Evolutionary conservation across 2,329 filamentous ascomycete species (phyloP).

Genomic region (Coniella lustricola): DNA sequence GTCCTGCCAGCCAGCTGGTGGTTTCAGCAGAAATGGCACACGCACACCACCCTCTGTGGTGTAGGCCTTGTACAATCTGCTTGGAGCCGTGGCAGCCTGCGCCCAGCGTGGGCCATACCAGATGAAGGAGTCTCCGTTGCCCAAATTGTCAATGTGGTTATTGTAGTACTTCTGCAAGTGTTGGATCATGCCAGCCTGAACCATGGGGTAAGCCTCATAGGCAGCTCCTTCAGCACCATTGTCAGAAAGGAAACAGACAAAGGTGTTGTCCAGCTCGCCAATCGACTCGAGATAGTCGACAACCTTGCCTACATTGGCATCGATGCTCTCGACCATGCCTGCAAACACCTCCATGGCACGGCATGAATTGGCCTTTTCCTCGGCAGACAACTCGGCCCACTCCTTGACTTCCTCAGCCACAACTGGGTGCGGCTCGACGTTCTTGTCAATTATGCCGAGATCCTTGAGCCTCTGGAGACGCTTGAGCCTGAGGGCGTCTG

Average conservation of each 20-base stretch:
- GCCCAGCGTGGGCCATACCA: conserved; percentile 54
- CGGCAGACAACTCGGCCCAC: conserved; percentile 39
- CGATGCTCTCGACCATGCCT: conserved; percentile 57
- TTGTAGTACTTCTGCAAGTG: conserved; percentile 45
- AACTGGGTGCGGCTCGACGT: conserved; percentile 44
- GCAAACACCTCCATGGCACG: conserved; percentile 56
- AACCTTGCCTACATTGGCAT: conserved; percentile 52
- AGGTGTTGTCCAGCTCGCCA: conserved; percentile 56
- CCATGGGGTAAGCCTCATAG: conserved; percentile 19
- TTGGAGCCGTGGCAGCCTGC: conserved; percentile 24
- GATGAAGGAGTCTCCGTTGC: conserved; percentile 44
- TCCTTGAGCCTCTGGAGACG: conserved; percentile 49
- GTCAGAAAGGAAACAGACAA: conserved; percentile 57
- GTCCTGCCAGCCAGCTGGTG: conserved; percentile 12
- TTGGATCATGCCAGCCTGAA: conserved; percentile 18
- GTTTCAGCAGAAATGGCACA: conserved; percentile 40
- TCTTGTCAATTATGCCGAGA: conserved; percentile 44
- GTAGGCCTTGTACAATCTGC: conserved; percentile 27
- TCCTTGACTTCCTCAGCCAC: conserved; percentile 40
- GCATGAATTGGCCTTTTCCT: conserved; percentile 40
- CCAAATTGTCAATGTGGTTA: conserved; percentile 49
- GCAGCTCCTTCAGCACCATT: conserved; percentile 34
- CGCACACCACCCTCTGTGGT: conserved; percentile 43
- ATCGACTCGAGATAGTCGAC: conserved; percentile 47
- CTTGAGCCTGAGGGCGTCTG: conserved; percentile 45